Evolutionary conservation across 2,329 filamentous ascomycete genomes (phyloP).

Genomic region (Cladophialophora yegresii): DNA sequence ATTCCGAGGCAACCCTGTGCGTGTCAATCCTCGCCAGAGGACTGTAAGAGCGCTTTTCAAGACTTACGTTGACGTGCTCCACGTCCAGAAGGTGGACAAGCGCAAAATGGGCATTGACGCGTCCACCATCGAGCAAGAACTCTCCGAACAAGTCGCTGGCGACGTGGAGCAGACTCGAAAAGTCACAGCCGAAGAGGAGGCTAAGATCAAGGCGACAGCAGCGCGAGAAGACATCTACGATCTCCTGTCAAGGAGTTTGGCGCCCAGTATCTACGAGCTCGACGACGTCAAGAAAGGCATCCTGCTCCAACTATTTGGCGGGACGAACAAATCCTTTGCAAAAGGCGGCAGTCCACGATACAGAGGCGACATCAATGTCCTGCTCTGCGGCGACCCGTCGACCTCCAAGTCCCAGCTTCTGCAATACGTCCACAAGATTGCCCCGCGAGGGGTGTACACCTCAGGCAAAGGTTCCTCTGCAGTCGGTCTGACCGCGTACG

Average conservation of each 20-base stretch:
- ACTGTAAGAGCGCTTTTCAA: conserved; percentile 96
- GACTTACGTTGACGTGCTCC: conserved; percentile 92
- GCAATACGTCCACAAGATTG: conserved; percentile 95
- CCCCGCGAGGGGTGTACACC: conserved; percentile 79
- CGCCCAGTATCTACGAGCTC: conserved; percentile 95
- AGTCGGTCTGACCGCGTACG: conserved; percentile 75
- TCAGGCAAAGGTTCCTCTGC: conserved; percentile 75
- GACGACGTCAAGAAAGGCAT: conserved; percentile 99
- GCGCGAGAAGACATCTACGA: conserved; percentile 87
- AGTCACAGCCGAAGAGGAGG: conserved; percentile 81
- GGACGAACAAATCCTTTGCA: conserved; percentile 96
- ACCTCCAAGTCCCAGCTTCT: conserved; percentile 95
- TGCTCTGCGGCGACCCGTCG: conserved; percentile 95
- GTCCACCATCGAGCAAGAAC: conserved; percentile 81
- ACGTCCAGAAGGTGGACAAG: conserved; percentile 95
- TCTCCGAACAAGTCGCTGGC: conserved; percentile 70
- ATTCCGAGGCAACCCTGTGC: conserved; percentile 90
- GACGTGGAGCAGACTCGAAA: conserved; percentile 81
- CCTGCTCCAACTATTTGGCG: conserved; percentile 90
- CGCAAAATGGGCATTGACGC: conserved; percentile 89
- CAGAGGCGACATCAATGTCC: conserved; percentile 93
- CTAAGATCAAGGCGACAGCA: conserved; percentile 80
- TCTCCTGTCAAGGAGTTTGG: conserved; percentile 82
- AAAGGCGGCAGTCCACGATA: conserved; percentile 96
- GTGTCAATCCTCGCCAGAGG: conserved; percentile 88